A percentile compares a stretch with the other conserved stretches of the same genome.
Conservation (phyloP, 352 stramenopile species). For the Aphanomyces astaci region DNA sequence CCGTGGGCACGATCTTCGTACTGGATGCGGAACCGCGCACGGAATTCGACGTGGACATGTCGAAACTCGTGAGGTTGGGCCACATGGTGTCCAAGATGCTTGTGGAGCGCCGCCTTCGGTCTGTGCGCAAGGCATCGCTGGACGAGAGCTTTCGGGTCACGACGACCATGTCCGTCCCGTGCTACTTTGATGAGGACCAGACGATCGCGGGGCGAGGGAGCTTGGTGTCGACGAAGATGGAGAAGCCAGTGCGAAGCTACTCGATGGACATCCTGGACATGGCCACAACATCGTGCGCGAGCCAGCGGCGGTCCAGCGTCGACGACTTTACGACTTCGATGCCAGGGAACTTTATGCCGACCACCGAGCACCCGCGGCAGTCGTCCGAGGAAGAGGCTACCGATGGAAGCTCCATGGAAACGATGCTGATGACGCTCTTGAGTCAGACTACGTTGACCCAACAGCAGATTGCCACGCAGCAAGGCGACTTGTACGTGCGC, state of each 20-base stretch:
- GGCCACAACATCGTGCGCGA: neutral
- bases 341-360: too few species aligned
- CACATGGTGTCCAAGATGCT: constrained; percentile 84
- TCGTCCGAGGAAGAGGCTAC: too few species aligned
- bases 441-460: constrained; percentile 80
- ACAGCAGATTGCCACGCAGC: constrained; percentile 67
- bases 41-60: constrained; percentile 67
- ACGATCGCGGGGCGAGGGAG: neutral
- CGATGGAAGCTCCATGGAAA: constrained; percentile 38
- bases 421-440: constrained; percentile 66
- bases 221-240: neutral
- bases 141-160: neutral
- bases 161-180: neutral
- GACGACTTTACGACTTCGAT: neutral
- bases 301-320: neutral
- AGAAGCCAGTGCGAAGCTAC: neutral
- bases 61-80: constrained; percentile 75
- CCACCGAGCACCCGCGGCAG: neutral
- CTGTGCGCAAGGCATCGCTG: neutral
- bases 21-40: constrained; percentile 66
- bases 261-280: constrained; percentile 1
- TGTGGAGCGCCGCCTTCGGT: constrained; percentile 61
- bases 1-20: constrained; percentile 73
- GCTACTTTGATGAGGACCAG: neutral
- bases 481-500: constrained; percentile 57